A percentile compares a stretch with the other conserved stretches of the same genome.
Conservation (phyloP, 2,329 filamentous ascomycete species). For the Raffaelea deltoideospora region DNA sequence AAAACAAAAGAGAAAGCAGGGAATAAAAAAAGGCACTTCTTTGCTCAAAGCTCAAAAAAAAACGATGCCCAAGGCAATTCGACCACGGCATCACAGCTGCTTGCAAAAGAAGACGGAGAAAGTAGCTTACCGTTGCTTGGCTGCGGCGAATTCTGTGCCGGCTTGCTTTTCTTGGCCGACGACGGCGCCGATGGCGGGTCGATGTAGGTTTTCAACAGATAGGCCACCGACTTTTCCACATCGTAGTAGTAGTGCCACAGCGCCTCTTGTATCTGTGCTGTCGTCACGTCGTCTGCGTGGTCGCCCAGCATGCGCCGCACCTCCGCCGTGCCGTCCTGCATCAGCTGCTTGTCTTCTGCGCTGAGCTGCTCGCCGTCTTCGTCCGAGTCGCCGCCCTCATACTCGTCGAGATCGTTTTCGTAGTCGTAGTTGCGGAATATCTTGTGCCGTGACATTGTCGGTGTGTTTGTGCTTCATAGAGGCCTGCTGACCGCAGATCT, state of each 20-base stretch:
- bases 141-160: slow-evolving; percentile 4
- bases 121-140: slow-evolving; percentile 12
- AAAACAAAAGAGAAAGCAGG: too few species aligned
- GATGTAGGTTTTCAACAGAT: slow-evolving; percentile 53
- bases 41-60: too few species aligned
- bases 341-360: slow-evolving; percentile 29
- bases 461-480: too few species aligned
- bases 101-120: too few species aligned
- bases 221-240: slow-evolving; percentile 68
- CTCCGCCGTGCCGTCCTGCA: slow-evolving; percentile 50
- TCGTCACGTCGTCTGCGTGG: slow-evolving; percentile 39
- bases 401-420: slow-evolving; percentile 35
- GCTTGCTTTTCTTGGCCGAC: slow-evolving; percentile 15
- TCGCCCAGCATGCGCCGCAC: slow-evolving; percentile 52
- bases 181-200: slow-evolving; percentile 23
- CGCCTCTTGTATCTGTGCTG: slow-evolving; percentile 65
- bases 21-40: too few species aligned
- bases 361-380: slow-evolving; percentile 30
- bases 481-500: too few species aligned
- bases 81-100: too few species aligned
- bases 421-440: slow-evolving; percentile 33
- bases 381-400: slow-evolving; percentile 29
- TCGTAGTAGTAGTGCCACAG: slow-evolving; percentile 97
- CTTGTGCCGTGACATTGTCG: slow-evolving; percentile 32
- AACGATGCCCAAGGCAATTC: too few species aligned